A percentile compares a stretch with the other conserved stretches of the same genome.
phyloP scores from a whole-genome alignment of 257 asterid species.

The Solanum ossicruentum region DNA sequence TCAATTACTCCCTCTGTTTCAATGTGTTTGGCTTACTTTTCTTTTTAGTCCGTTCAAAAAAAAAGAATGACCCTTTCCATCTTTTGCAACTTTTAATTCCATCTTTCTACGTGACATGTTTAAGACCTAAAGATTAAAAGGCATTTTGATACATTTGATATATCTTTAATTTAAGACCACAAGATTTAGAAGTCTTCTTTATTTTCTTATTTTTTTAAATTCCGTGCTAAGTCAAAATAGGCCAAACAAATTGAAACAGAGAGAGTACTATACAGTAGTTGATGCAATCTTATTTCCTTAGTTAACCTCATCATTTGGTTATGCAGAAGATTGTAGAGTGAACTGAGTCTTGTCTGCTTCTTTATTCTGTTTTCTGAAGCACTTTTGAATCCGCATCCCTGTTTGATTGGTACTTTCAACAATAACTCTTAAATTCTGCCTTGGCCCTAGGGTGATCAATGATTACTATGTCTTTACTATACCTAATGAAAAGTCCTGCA shows the following conservation, averaged over 20 bases:
- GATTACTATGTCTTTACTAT: neutral
- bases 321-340: neutral
- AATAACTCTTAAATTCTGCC: neutral
- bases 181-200: neutral
- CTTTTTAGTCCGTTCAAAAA: too few relatives aligned
- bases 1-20: neutral
- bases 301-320: neutral
- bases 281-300: neutral
- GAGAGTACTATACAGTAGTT: neutral
- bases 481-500: neutral
- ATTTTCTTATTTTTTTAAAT: neutral
- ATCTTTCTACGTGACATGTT: too few relatives aligned
- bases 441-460: neutral
- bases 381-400: neutral
- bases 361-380: neutral
- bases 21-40: too few relatives aligned
- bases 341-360: neutral
- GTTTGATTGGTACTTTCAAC: neutral
- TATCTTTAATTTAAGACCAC: neutral
- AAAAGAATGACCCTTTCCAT: too few relatives aligned
- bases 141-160: neutral
- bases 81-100: too few relatives aligned
- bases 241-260: neutral
- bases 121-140: too few relatives aligned
- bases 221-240: neutral